phyloP scores from a whole-genome alignment of 164 flowering plant genomes.

The Kalanchoe fedtschenkoi region DNA sequence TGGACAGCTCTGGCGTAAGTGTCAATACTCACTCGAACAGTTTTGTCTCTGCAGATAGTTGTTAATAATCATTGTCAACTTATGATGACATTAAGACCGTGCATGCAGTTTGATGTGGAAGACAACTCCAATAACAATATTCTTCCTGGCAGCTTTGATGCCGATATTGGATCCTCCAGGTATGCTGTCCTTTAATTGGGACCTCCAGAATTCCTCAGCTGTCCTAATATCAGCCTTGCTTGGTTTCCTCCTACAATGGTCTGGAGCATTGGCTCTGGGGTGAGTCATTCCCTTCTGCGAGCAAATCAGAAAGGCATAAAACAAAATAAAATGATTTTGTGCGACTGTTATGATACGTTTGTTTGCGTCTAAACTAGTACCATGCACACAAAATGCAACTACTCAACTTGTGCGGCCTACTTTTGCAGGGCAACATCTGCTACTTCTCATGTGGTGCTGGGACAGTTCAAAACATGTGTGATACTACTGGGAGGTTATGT shows the following conservation, averaged over 20 bases:
- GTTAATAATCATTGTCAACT: not conserved
- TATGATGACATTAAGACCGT: not conserved
- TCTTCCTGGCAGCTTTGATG: conserved; percentile 67
- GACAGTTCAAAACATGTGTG: conserved; percentile 93
- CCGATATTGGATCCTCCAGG: conserved; percentile 95
- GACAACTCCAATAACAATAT: conserved; percentile 88
- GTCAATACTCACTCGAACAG: not conserved
- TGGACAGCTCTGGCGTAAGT: conserved; percentile 94
- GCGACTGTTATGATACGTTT: too few relatives aligned
- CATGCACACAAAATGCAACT: too few relatives aligned
- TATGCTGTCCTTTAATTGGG: conserved; percentile 65
- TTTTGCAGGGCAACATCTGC: conserved; percentile 86
- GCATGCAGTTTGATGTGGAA: conserved; percentile 90
- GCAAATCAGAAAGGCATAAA: too few relatives aligned
- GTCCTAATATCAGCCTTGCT: conserved; percentile 73
- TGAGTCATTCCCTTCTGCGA: conserved; percentile 22
- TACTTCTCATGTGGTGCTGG: conserved; percentile 79
- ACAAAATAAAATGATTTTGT: too few relatives aligned
- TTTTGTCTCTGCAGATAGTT: not conserved
- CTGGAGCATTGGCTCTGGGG: conserved; percentile 98
- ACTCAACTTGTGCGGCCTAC: not conserved
- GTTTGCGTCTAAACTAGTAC: too few relatives aligned
- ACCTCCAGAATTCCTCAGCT: conserved; percentile 36
- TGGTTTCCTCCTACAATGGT: conserved; percentile 97
- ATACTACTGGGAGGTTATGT: conserved; percentile 76